Evolutionary conservation across 176 grass and related monocot genomes (phyloP), one percentile per base, ranked within the genome.

Genomic region (Ensete glaucum): DNA sequence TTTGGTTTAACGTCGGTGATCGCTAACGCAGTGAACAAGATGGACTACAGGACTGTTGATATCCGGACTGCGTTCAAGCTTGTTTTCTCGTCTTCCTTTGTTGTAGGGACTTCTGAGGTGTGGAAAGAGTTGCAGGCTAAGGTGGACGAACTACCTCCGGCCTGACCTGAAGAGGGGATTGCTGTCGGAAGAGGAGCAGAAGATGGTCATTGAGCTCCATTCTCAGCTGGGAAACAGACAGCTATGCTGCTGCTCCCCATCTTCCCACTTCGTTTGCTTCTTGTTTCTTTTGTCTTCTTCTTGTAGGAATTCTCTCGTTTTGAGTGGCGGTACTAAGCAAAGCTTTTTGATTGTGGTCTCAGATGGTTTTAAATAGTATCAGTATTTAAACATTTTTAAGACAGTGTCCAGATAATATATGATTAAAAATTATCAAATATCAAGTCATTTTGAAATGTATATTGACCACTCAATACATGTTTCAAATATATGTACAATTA

Each of bases 161-260:
- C 70, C 70, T 53, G 70, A 72, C 14, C 20, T 72, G 27, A 72
- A 72, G 70, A 52, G 51, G 6, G 70, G 70, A 72, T 19, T 23
- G 22, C 70, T 72, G 5, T 72, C 70, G 20, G 70, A 53, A 53
- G 49, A 19, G 1, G 70, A 72, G 70, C 50, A 72, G 70, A 53
- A 72, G n/a, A n/a, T 72, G 49, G 70, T 72, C 70, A 16, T 54
- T 54, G 70, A 72, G 21, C 70, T 72, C 20, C 70, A 72, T 53
- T 72, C 70, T 22, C 70, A 72, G 21, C 70, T 72, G 10, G 70
- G 70, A 53, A 72, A 72, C 70, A 72, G 50, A 72, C 70, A 72
- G 50, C 50, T 54, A 14, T 34, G 2, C 29, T 34, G 29, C 2
- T 34, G 29, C 29, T 34, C 29, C 29, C 29, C 29, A 5, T 34